Evolutionary conservation across 495 filamentous ascomycete genomes (phyloP), one percentile per base, ranked within the genome.

Genomic region (Neurospora pannonica): DNA sequence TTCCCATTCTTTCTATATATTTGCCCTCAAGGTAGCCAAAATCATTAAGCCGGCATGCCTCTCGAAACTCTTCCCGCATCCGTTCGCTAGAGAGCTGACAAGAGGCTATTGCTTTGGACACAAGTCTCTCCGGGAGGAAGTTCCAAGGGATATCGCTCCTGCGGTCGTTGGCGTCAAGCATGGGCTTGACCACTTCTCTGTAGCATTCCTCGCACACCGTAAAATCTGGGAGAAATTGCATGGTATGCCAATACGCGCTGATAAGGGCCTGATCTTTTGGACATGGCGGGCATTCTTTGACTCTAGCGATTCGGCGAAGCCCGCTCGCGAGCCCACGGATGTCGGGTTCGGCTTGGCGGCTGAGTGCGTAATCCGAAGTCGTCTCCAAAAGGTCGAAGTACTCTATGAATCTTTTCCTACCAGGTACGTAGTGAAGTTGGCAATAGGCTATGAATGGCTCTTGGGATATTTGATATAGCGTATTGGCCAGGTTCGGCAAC

Each of bases 31-130:
- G 78, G 72, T 83, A 86, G 9, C 79, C 77, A 43, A 89, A 82
- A 76, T 94, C 92, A 62, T 88, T 84, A 21, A 86, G 85, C 72
- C 83, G 76, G 70, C 90, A 87, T 3, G 91, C 90, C 24, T 87
- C 84, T 21, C 80, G 77, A 78, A 93, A 94, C 10, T 90, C 84
- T 1, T 85, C 82, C 48, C 92, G 86, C 90, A 94, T 94, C n/a
- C 90, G 87, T 11, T 86, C 81, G n/a, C 90, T 92, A 75, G 92
- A 94, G 8, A 95, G 82, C 81, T 93, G 91, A 77, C 93, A 96
- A 24, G 86, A 87, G 0, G 86, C 89, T 42, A 88, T 82, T 5
- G 86, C 82, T 28, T 80, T 81, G 5, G 79, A 80, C 72, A 87
- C 83, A 5, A 28, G 21, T 37, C 85, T 83, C 28, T 80, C 81